phyloP scores from a whole-genome alignment of 805 yeast species.

The Suhomyces emberorum region DNA sequence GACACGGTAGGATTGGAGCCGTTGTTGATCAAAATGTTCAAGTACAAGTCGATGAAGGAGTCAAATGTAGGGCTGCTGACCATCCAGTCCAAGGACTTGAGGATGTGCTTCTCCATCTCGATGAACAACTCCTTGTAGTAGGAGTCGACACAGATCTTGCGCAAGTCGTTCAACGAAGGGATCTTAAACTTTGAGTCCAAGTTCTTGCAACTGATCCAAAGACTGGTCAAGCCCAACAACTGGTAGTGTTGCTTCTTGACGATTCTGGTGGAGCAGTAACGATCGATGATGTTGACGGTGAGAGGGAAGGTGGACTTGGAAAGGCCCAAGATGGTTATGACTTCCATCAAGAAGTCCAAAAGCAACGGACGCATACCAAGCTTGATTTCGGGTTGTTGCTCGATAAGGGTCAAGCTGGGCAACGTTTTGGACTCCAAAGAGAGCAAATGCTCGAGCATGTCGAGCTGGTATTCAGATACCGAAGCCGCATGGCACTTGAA shows the following conservation, averaged over 20 bases:
- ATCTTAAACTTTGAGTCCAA: conserved; percentile 56
- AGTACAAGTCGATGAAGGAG: conserved; percentile 55
- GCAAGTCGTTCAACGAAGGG: conserved; percentile 49
- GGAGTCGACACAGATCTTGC: conserved; percentile 56
- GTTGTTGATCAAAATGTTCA: conserved; percentile 33
- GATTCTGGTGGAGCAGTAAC: conserved; percentile 43
- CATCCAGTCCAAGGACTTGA: conserved; percentile 64
- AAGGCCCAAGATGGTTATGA: conserved; percentile 38
- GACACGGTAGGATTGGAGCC: conserved; percentile 15
- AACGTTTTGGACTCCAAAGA: conserved; percentile 18
- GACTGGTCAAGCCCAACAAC: conserved; percentile 40
- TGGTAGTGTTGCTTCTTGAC: conserved; percentile 46
- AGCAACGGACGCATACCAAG: conserved; percentile 42
- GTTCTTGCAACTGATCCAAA: conserved; percentile 46
- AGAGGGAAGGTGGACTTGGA: conserved; percentile 42
- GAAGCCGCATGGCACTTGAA: conserved; percentile 42
- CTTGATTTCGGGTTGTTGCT: conserved; percentile 46
- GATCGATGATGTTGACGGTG: conserved; percentile 43
- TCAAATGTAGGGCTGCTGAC: conserved; percentile 62
- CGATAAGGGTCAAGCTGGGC: conserved; percentile 30
- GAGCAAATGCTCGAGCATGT: conserved; percentile 36
- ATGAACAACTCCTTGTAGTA: conserved; percentile 55
- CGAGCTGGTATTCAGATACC: conserved; percentile 45
- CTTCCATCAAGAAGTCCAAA: conserved; percentile 44
- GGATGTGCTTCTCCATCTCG: conserved; percentile 66